phyloP scores from a whole-genome alignment of 345 rosid species.

The Pistacia vera region DNA sequence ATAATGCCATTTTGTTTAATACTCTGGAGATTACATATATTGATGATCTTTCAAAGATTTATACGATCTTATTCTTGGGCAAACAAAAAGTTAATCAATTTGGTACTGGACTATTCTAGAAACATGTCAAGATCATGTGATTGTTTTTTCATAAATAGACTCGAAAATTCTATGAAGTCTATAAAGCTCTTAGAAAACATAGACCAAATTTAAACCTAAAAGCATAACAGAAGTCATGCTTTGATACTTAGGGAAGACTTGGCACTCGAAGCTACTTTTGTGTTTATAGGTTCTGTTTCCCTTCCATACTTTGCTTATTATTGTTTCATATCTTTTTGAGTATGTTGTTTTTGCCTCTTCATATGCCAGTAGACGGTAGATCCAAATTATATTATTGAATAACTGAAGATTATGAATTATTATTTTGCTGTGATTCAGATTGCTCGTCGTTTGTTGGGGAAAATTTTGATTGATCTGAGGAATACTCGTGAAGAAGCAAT shows the following conservation, averaged over 20 bases:
- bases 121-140: not conserved
- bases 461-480: slow-evolving; percentile 93
- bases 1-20: not conserved
- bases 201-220: not conserved
- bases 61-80: not conserved
- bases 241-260: not conserved
- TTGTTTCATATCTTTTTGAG: not conserved
- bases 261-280: not conserved
- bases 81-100: not conserved
- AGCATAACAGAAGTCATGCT: not conserved
- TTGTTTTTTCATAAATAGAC: not conserved
- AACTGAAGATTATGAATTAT: not conserved
- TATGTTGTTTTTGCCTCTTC: not conserved
- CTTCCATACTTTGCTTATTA: slow-evolving; percentile 2
- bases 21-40: not conserved
- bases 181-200: no score
- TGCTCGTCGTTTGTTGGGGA: slow-evolving; percentile 95
- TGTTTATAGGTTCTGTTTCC: not conserved
- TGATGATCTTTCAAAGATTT: not conserved
- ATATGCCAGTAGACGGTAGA: not conserved
- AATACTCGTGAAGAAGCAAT: slow-evolving; percentile 98
- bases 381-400: not conserved
- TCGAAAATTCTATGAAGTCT: not conserved
- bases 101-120: not conserved
- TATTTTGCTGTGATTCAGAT: slow-evolving; percentile 45